Conservation (phyloP, 768 basidiomycete genomes). For the Saitozyma sp. region DNA sequence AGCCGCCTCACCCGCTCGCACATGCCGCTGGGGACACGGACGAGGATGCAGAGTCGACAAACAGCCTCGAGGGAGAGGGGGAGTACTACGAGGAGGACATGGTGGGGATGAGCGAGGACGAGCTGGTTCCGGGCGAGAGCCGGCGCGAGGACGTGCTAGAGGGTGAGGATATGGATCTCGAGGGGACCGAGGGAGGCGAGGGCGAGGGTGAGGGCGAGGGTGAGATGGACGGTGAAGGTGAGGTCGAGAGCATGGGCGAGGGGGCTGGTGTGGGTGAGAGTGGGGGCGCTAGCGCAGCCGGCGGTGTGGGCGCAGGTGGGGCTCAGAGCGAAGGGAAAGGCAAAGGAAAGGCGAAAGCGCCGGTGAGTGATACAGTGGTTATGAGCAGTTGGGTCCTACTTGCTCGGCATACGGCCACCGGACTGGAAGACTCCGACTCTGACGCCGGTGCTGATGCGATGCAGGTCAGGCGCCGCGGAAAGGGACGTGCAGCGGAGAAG, state of each 20-base stretch:
- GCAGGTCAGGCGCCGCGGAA: too few species aligned
- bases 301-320: conserved; percentile 1
- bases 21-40: neutral
- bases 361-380: neutral
- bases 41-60: neutral
- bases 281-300: neutral
- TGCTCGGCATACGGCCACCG: neutral
- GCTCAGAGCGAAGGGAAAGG: conserved; percentile 5
- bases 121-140: neutral
- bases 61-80: conserved; percentile 1
- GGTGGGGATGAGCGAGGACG: conserved; percentile 2
- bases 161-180: conserved; percentile 10
- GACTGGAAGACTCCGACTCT: too few species aligned
- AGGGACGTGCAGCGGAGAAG: neutral
- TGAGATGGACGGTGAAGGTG: neutral
- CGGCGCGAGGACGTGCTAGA: neutral
- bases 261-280: conserved; percentile 3
- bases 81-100: conserved; percentile 1
- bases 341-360: conserved; percentile 8
- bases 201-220: neutral
- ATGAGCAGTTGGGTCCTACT: neutral
- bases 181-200: neutral
- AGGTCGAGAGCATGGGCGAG: neutral
- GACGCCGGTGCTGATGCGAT: neutral
- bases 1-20: neutral